These are phyloP conservation scores for Eremothecium coryli DNA, from an alignment of 1,139 yeast species.

Conservation along the genomic window DNA sequence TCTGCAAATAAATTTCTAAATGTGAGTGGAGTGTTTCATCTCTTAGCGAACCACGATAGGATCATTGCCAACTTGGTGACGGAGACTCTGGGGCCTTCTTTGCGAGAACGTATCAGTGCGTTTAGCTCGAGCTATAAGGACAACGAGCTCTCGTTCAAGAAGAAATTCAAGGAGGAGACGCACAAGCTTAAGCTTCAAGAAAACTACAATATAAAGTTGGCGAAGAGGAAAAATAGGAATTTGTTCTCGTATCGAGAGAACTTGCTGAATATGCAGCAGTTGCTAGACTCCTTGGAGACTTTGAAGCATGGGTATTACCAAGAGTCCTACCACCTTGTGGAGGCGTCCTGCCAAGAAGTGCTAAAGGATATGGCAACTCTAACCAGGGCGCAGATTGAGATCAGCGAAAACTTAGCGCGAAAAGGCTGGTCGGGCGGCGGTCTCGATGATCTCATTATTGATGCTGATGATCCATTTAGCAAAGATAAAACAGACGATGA, in stretches of 20 bases:
- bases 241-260: constrained; percentile 56
- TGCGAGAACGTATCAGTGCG: constrained; percentile 36
- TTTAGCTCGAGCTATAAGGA: constrained; percentile 36
- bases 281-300: constrained; percentile 69
- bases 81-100: constrained; percentile 48
- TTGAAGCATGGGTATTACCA: constrained; percentile 67
- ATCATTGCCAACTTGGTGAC: constrained; percentile 52
- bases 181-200: constrained; percentile 46
- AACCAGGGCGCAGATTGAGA: constrained; percentile 70
- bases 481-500: constrained; percentile 20
- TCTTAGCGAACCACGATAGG: constrained; percentile 70
- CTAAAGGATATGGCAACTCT: constrained; percentile 52
- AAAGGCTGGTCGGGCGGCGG: constrained; percentile 90
- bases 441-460: constrained; percentile 52
- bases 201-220: constrained; percentile 44
- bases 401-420: constrained; percentile 69
- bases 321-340: constrained; percentile 49
- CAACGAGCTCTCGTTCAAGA: constrained; percentile 46
- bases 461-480: constrained; percentile 45
- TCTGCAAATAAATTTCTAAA: constrained; percentile 57
- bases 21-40: constrained; percentile 71
- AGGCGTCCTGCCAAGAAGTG: constrained; percentile 47
- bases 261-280: constrained; percentile 55
- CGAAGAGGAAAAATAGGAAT: constrained; percentile 50
- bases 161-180: constrained; percentile 43